These are phyloP conservation scores for Aegilops tauschii DNA, from an alignment of 176 grass and related monocot genomes.

Conservation along the genomic window DNA sequence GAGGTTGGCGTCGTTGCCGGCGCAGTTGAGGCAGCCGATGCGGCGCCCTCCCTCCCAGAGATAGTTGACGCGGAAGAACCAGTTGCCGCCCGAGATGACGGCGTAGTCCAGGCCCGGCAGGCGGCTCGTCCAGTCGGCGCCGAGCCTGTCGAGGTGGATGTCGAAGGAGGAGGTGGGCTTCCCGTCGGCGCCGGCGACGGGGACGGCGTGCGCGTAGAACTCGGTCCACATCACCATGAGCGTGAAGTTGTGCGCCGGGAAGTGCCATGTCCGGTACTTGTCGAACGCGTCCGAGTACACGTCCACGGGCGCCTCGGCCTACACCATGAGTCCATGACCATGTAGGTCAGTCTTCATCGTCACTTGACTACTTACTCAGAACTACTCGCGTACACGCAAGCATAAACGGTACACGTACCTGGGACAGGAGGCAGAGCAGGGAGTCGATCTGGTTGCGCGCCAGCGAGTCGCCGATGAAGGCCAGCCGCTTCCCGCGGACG, in stretches of 20 bases:
- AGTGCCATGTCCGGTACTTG: constrained; percentile 50
- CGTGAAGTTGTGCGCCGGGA: constrained; percentile 66
- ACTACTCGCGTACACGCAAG: no score
- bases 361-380: no score
- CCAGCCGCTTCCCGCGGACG: constrained; percentile 53
- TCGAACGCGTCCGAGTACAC: constrained; percentile 35
- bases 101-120: constrained; percentile 49
- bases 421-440: constrained; percentile 62
- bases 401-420: neutral
- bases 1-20: constrained; percentile 6
- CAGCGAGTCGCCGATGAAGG: constrained; percentile 77
- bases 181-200: constrained; percentile 16
- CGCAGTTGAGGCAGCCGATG: constrained; percentile 50
- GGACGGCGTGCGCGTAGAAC: constrained; percentile 44
- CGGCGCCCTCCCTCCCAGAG: constrained; percentile 38
- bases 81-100: constrained; percentile 65
- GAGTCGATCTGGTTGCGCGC: constrained; percentile 73
- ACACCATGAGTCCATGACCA: no score
- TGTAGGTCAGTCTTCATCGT: no score
- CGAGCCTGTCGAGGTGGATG: constrained; percentile 67
- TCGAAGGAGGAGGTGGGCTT: constrained; percentile 42
- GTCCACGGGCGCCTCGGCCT: constrained; percentile 44
- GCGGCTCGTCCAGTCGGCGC: constrained; percentile 37
- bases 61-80: constrained; percentile 61
- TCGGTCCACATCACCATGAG: constrained; percentile 67